Evolutionary conservation across 2,329 filamentous ascomycete species (phyloP).

Genomic region (Sporothrix curviconia): DNA sequence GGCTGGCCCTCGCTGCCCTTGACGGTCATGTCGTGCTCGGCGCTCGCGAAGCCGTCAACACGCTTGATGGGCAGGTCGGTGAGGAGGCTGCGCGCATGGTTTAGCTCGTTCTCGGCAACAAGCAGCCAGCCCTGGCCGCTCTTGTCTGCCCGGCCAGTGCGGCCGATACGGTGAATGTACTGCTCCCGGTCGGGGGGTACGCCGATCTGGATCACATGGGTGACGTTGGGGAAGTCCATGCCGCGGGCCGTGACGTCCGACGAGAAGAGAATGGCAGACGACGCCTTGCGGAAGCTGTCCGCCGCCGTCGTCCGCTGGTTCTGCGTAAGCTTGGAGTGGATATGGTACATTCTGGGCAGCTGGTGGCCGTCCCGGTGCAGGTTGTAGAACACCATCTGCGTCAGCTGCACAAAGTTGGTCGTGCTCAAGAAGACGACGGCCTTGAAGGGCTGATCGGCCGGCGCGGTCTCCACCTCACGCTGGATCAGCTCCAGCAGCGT

Average conservation of each 20-base stretch:
- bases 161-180: slow-evolving; percentile 57
- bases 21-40: slow-evolving; percentile 46
- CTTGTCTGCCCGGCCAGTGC: slow-evolving; percentile 69
- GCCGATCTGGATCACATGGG: slow-evolving; percentile 56
- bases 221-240: slow-evolving; percentile 59
- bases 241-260: slow-evolving; percentile 76
- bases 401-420: slow-evolving; percentile 64
- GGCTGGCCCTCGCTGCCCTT: slow-evolving; percentile 42
- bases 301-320: slow-evolving; percentile 60
- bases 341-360: slow-evolving; percentile 43
- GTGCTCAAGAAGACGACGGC: slow-evolving; percentile 90
- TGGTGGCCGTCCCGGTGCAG: slow-evolving; percentile 37
- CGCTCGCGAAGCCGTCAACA: slow-evolving; percentile 44
- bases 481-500: slow-evolving; percentile 69
- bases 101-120: slow-evolving; percentile 48
- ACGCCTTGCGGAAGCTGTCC: slow-evolving; percentile 61
- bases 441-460: slow-evolving; percentile 64
- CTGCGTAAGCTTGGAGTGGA: slow-evolving; percentile 77
- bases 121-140: slow-evolving; percentile 66
- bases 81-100: slow-evolving; percentile 44
- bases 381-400: slow-evolving; percentile 50
- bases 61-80: slow-evolving; percentile 53
- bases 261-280: slow-evolving; percentile 62
- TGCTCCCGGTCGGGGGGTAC: slow-evolving; percentile 47
- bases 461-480: slow-evolving; percentile 40